Evolutionary conservation across 1,284 basidiomycete genomes (phyloP).

Genomic region (Marasmius oreades): DNA sequence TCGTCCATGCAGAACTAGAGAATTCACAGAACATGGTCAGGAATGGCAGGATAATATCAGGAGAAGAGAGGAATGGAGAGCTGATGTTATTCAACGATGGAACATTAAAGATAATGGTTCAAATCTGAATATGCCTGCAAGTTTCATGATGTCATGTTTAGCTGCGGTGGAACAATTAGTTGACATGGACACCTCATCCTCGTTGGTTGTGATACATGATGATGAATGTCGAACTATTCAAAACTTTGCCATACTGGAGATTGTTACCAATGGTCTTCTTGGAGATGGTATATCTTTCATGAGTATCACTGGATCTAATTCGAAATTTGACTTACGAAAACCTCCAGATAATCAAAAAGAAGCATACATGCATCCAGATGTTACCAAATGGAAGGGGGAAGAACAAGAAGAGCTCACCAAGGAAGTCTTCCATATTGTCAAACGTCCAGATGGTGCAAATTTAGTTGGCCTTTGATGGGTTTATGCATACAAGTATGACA

Average conservation of each 20-base stretch:
- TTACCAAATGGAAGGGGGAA: neutral
- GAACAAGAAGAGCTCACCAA: neutral
- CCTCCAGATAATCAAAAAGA: neutral
- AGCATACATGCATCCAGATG: neutral
- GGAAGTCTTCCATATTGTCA: conserved; percentile 2
- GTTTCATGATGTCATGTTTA: neutral
- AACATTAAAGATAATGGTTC: neutral
- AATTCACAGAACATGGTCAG: neutral
- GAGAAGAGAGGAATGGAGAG: neutral
- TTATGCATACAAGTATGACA: conserved; percentile 18
- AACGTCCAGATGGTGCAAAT: conserved; percentile 10
- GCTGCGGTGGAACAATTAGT: neutral
- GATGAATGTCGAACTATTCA: no score
- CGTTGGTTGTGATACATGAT: no score
- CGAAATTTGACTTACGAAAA: neutral
- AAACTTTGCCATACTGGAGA: neutral
- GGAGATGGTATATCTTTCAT: neutral
- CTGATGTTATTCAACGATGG: neutral
- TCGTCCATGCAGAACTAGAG: neutral
- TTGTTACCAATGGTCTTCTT: neutral
- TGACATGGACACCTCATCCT: no score
- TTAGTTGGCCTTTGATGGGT: conserved; percentile 22
- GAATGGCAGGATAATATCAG: neutral
- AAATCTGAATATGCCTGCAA: neutral
- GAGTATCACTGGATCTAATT: no score